Conservation (phyloP, 2,329 filamentous ascomycete species). For the Phoma sp. region DNA sequence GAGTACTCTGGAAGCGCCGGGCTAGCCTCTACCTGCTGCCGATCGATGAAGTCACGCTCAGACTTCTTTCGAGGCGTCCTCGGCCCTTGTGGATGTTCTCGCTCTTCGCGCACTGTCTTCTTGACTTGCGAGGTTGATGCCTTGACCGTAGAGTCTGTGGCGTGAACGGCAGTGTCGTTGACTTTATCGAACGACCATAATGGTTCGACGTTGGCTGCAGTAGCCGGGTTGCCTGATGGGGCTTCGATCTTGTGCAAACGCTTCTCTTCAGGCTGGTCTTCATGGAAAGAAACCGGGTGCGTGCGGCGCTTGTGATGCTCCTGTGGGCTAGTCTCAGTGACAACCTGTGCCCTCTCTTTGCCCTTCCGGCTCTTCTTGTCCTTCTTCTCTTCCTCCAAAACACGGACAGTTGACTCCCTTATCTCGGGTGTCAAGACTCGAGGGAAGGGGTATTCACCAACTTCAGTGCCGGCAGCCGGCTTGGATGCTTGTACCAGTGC, state of each 20-base stretch:
- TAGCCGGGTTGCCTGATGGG: conserved; percentile 13
- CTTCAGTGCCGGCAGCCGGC: conserved; percentile 6
- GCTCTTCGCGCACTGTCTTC: conserved; percentile 17
- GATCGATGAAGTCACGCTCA: conserved; percentile 10
- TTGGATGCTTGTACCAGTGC: neutral
- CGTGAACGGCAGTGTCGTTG: conserved; percentile 55
- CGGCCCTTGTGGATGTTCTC: conserved; percentile 30
- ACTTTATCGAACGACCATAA: conserved; percentile 48
- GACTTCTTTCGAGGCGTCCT: conserved; percentile 25
- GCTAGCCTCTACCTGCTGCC: conserved; percentile 25
- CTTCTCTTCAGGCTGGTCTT: conserved; percentile 45
- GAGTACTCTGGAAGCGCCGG: conserved; percentile 37
- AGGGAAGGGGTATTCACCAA: conserved; percentile 40
- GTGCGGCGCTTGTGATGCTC: conserved; percentile 42
- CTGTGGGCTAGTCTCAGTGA: conserved; percentile 7
- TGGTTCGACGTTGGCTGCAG: conserved; percentile 29
- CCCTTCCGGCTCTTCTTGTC: conserved; percentile 47
- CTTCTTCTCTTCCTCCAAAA: conserved; percentile 46
- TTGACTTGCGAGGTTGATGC: neutral
- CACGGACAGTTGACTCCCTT: neutral
- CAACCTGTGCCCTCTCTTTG: conserved; percentile 32
- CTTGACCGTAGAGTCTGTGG: conserved; percentile 50
- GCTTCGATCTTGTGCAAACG: conserved; percentile 37
- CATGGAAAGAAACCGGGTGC: conserved; percentile 40
- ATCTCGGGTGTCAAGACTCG: conserved; percentile 11